phyloP scores from a whole-genome alignment of 495 filamentous ascomycete species.

The Xylaria telfairii region DNA sequence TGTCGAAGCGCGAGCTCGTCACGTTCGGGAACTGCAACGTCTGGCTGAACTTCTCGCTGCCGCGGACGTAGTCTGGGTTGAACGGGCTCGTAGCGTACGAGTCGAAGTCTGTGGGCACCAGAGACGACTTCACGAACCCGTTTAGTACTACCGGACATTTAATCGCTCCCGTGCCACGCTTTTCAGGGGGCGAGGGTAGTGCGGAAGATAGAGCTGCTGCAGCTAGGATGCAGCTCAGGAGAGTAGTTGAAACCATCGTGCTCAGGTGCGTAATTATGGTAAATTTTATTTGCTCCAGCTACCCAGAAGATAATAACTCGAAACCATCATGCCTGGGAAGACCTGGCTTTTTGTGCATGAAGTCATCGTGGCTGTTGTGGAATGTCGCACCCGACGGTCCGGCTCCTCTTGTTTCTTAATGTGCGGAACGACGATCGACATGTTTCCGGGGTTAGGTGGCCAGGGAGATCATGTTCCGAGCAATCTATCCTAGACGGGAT shows the following conservation, averaged over 20 bases:
- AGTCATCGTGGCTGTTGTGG: conserved; percentile 11
- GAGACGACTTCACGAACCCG: conserved; percentile 46
- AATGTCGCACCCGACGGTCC: conserved; percentile 12
- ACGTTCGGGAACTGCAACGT: conserved; percentile 51
- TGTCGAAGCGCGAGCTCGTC: conserved; percentile 51
- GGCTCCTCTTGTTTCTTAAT: not conserved
- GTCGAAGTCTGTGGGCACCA: conserved; percentile 49
- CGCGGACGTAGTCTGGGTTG: conserved; percentile 56
- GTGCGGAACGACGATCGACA: not conserved
- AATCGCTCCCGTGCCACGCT: conserved; percentile 38
- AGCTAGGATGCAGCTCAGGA: conserved; percentile 32
- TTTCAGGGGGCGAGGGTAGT: conserved; percentile 25
- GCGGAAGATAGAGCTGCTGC: conserved; percentile 25
- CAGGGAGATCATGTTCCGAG: conserved; percentile 37
- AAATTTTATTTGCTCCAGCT: not conserved
- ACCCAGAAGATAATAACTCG: not conserved
- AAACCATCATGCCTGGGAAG: conserved; percentile 1
- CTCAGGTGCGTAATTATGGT: not conserved
- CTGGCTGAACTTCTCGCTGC: conserved; percentile 52
- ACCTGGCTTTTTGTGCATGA: conserved; percentile 11
- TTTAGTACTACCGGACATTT: conserved; percentile 55
- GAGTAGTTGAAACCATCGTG: conserved; percentile 35
- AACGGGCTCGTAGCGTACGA: conserved; percentile 47
- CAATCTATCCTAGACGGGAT: conserved; percentile 32
- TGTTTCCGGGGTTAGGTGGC: not conserved